These are phyloP conservation scores for Juglanconis oblonga DNA, from an alignment of 2,329 filamentous ascomycete species.

Conservation along the genomic window DNA sequence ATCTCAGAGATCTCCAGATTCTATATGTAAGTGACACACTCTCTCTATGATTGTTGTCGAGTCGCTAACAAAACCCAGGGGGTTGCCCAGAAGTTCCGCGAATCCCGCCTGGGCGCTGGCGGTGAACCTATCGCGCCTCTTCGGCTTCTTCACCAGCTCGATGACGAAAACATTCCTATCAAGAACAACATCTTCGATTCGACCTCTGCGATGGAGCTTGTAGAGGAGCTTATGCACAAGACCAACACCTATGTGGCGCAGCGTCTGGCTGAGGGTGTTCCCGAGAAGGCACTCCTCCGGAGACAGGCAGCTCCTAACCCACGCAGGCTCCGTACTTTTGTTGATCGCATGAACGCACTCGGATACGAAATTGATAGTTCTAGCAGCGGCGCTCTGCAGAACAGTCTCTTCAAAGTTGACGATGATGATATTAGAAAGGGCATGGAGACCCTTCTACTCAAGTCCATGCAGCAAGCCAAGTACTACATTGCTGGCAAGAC, in stretches of 20 bases:
- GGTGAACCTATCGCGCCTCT: slow-evolving; percentile 79
- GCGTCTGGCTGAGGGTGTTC: slow-evolving; percentile 73
- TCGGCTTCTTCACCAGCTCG: slow-evolving; percentile 86
- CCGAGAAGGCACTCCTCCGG: slow-evolving; percentile 89
- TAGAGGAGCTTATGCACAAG: slow-evolving; percentile 93
- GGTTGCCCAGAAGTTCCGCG: slow-evolving; percentile 86
- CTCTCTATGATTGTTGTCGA: background rate
- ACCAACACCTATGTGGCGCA: slow-evolving; percentile 87
- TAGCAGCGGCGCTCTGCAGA: slow-evolving; percentile 88
- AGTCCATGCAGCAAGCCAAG: slow-evolving; percentile 94
- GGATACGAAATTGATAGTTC: slow-evolving; percentile 86
- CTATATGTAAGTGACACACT: slow-evolving; percentile 58
- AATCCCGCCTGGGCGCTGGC: slow-evolving; percentile 78
- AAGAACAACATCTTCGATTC: slow-evolving; percentile 96
- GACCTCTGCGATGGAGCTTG: slow-evolving; percentile 82
- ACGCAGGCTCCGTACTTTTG: slow-evolving; percentile 84
- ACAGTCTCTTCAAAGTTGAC: slow-evolving; percentile 90
- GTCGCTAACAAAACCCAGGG: slow-evolving; percentile 42
- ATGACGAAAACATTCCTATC: slow-evolving; percentile 96
- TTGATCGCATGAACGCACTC: slow-evolving; percentile 87
- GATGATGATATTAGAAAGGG: slow-evolving; percentile 89
- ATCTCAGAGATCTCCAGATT: slow-evolving; percentile 74
- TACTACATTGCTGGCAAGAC: slow-evolving; percentile 86
- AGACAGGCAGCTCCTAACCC: slow-evolving; percentile 82
- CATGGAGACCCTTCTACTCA: slow-evolving; percentile 93